Percentiles rank a stretch among this genome's conserved stretches.
Evolutionary conservation across 2,329 filamentous ascomycete genomes (phyloP).

Genomic region (Ceratocystis cubensis): DNA sequence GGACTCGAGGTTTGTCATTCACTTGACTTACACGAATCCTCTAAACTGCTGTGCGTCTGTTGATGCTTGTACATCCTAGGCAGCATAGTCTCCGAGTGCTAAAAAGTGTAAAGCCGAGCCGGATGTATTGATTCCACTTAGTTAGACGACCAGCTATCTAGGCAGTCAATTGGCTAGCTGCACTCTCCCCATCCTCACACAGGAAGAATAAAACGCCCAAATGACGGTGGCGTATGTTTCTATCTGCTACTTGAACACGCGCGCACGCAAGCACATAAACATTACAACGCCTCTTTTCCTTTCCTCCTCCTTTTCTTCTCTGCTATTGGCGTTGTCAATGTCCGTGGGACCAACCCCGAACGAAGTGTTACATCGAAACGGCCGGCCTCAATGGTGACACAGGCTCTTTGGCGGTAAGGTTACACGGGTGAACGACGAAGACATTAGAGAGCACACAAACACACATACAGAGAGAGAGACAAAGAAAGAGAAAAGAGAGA

Average conservation of each 20-base stretch:
- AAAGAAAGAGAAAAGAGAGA: not conserved
- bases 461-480: not conserved
- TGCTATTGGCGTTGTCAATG: not conserved
- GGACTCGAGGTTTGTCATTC: not conserved
- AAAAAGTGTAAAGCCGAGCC: not conserved
- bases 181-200: too few relatives aligned
- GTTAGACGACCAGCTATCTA: too few relatives aligned
- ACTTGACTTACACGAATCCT: not conserved
- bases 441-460: not conserved
- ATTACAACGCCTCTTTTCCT: not conserved
- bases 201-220: not conserved
- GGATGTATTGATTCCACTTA: too few relatives aligned
- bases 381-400: not conserved
- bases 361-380: not conserved
- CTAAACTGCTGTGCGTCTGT: not conserved
- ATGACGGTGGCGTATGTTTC: not conserved
- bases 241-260: not conserved
- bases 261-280: too few relatives aligned
- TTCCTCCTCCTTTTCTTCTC: not conserved
- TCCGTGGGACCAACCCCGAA: not conserved
- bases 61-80: not conserved
- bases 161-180: too few relatives aligned
- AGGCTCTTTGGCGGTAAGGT: not conserved
- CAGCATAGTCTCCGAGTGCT: not conserved
- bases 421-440: not conserved